Base-by-base conservation (phyloP, 805 yeast species). In the Clavispora vitiphila region DNA sequence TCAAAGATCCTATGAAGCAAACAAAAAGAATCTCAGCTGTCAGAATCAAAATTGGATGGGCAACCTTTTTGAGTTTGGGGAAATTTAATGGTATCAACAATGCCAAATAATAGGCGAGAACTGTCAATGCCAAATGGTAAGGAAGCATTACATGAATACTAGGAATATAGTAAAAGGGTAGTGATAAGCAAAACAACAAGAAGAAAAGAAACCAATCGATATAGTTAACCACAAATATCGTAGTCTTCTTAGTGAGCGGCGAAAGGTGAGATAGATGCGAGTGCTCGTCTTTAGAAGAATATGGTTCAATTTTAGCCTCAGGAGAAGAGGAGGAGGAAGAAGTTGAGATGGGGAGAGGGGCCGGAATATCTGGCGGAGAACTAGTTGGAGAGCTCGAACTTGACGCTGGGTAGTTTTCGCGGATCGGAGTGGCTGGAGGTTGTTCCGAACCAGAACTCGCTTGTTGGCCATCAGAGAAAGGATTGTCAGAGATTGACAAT, bases 1-100 rank as follows among this genome's bases (percentile, higher is more conserved):
- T 81, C 43, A 78, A 51, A 4, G 81, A 73, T 12, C 83, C 74
- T 8, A 86, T 71, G 56, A 76, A 82, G 51, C 79, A 80, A 10
- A 80, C 68, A 21, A 86, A 65, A 53, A 83, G 68, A n/a, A 83
- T 75, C n/a, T 74, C 51, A 1, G 76, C 80, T 5, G 87, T 83
- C 47, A 81, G 77, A 23, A 83, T 67, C 38, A 86, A 63, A 25
- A 86, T 83, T 0, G 95, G 95, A 55, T 86, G 93, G 12, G 84
- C 69, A 67, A 74, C 56, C 62, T 72, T 55, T 70, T 73, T 62
- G 53, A 74, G 44, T 53, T 67, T 19, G 65, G 77, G 52, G 80
- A 59, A 67, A 30, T 53, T 59, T 38, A 59, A 56, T 3, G 81
- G 72, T 16, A 76, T 65, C 18, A 72, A 60, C 27, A 76, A 54